Evolutionary conservation across 306 rosid species (phyloP), one percentile per base, ranked within the genome.

Genomic region (Prunus campanulata): DNA sequence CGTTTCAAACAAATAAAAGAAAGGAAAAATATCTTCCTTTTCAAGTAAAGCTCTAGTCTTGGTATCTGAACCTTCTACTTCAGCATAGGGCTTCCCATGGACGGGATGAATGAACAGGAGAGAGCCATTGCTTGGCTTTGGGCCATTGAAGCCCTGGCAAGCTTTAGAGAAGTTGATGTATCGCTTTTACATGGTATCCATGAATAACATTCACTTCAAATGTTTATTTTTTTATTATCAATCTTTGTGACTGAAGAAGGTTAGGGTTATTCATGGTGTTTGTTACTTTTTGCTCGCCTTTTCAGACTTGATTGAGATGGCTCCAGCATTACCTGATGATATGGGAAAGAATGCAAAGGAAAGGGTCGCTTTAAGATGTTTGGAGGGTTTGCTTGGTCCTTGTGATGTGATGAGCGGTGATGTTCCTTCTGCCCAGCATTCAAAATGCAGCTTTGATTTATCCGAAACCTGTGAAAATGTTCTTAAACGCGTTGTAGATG

Each of bases 141-240:
- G 97, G 83, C 83, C 69, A 82, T 89, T 32, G 93, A 93, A 85
- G 85, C 93, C 79, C 80, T 91, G 20, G 90, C 96, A 42, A 42
- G 78, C 74, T 68, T 59, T 77, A 79, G 66, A 30, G 73, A 86
- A 68, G 78, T 89, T 18, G 51, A 70, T 22, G 19, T 35, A 8
- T 59, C 88, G 77, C 76, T 84, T 64, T 79, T 93, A 56, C 83
- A 70, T 46, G 91, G 90, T 90, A 74, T 14, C 20, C 62, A 0
- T 9, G 6, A 52, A 44, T 42, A 30, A 48, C 56, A 18, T 56
- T 44, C 25, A 42, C 47, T 62, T 63, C 61, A 56, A 60, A 29
- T 24, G 24, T 30, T 24, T 6, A 10, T 2, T 8, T 18, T 25
- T 51, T 42, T 48, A 55, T 48, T 2, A 52, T 49, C 24, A 55